These are phyloP conservation scores for Colletotrichum sp. DNA, from an alignment of 2,329 filamentous ascomycete species.

Conservation along the genomic window DNA sequence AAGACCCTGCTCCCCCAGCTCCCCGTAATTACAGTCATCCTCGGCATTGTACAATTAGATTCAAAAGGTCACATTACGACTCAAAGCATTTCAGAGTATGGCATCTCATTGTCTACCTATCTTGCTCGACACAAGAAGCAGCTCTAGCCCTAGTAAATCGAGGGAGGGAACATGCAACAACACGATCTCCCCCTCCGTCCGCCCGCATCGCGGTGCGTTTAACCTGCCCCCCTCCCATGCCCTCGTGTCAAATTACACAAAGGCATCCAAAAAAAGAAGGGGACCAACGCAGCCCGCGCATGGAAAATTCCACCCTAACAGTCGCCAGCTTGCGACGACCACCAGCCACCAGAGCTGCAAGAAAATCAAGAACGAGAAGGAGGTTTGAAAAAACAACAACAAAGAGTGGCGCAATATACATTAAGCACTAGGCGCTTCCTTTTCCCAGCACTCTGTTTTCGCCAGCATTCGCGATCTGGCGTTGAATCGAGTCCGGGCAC, in stretches of 20 bases:
- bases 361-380: slow-evolving; percentile 7
- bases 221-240: background rate
- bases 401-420: slow-evolving; percentile 19
- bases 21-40: background rate
- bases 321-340: background rate
- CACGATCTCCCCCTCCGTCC: background rate
- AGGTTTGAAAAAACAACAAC: background rate
- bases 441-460: background rate
- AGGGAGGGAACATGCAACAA: background rate
- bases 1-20: background rate
- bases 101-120: slow-evolving; percentile 17
- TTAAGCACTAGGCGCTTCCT: slow-evolving; percentile 23
- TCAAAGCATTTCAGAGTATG: background rate
- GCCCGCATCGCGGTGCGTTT: background rate
- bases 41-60: background rate
- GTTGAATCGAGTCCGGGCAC: slow-evolving; percentile 14
- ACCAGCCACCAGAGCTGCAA: slow-evolving; percentile 19
- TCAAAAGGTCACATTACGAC: background rate
- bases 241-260: background rate
- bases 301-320: background rate
- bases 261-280: slow-evolving; percentile 2
- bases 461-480: slow-evolving; percentile 1
- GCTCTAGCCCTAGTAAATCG: background rate
- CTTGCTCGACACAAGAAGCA: slow-evolving; percentile 8
- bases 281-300: background rate